Evolutionary conservation across 176 grass and related monocot genomes (phyloP).

Genomic region (Urochloa ruziziensis): DNA sequence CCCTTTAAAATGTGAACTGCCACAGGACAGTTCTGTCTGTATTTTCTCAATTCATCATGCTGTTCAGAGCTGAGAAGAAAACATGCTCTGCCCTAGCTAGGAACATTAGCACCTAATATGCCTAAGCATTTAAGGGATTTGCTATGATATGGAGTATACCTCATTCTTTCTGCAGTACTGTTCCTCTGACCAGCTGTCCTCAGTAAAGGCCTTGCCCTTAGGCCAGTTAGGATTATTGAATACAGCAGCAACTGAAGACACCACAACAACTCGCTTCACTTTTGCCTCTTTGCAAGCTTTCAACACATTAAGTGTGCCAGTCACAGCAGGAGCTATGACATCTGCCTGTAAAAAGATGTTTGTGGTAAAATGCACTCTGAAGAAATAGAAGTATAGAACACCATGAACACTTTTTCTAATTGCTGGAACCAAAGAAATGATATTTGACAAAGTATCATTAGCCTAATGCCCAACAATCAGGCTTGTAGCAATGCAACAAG

Average conservation of each 20-base stretch:
- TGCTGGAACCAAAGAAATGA: no score
- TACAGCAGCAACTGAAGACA: conserved; percentile 54
- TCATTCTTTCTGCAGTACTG: conserved; percentile 50
- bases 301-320: conserved; percentile 70
- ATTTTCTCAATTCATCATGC: background rate
- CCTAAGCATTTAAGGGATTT: background rate
- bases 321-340: conserved; percentile 64
- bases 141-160: background rate
- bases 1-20: background rate
- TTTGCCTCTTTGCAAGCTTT: conserved; percentile 65
- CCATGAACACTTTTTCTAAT: background rate
- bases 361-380: background rate
- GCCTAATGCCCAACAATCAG: no score
- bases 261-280: conserved; percentile 70
- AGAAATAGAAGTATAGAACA: background rate
- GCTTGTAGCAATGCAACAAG: no score
- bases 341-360: conserved; percentile 40
- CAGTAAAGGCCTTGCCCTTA: conserved; percentile 50
- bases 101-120: background rate
- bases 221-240: conserved; percentile 59
- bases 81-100: background rate
- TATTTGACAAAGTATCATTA: no score
- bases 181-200: conserved; percentile 72
- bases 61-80: background rate
- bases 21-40: background rate